Base-by-base conservation (phyloP, 345 rosid species). In the Erodium maritimum region DNA sequence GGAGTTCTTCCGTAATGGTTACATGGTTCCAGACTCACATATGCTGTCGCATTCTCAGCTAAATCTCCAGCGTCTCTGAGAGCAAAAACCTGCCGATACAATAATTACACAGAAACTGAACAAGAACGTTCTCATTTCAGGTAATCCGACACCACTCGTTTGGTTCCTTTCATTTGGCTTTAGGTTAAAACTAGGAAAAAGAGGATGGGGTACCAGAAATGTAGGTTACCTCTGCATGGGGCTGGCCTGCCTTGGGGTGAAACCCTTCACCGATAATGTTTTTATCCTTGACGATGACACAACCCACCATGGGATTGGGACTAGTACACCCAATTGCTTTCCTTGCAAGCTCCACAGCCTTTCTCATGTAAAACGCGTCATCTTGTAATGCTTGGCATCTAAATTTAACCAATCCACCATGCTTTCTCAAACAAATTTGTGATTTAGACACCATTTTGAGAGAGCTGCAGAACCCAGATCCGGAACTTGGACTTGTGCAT, bases 251-350 rank as follows among this genome's bases (percentile, higher is more conserved):
- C 82, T 89, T 93, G 57, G 96, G 96, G 69, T 93, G 96, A 71
- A 83, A 89, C 25, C 97, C 99, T 82, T 89, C 75, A 19, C 99
- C 95, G 53, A 93, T 96, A 68, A 93, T 70, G 59, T 77, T 51
- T 0, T 94, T 95, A 50, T 93, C 90, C 71, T 85, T 85, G 33
- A 93, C 94, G 56, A 93, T 83, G 19, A 93, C 86, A 66, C 98
- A 91, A 17, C 98, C 96, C 42, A 85, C 98, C 95, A 93, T 69
- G 12, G 99, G 99, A 69, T 93, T 85, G 64, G 97, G 97, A 71
- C 96, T 93, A 2, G 99, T 89, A 56, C 69, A 65, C 19, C 99
- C 96, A 71, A 71, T 71, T 52, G 82, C 95, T 70, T 57, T 87
- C 72, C 79, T 82, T 7, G 99, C 95, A 20, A 93, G 23, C 71